Evolutionary conservation across 2,329 filamentous ascomycete genomes (phyloP).

Genomic region (Cladophialophora bantiana): DNA sequence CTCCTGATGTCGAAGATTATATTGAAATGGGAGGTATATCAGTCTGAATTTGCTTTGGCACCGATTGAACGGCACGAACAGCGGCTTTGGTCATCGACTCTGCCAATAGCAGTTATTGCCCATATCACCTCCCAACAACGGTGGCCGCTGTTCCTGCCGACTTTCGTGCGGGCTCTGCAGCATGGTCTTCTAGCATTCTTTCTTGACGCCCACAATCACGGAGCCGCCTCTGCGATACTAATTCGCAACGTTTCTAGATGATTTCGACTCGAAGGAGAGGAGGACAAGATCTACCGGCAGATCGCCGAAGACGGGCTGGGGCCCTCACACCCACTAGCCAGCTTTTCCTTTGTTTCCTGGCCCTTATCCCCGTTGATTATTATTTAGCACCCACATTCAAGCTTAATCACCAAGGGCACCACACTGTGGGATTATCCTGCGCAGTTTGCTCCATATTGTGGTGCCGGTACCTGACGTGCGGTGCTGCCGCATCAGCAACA

Average conservation of each 20-base stretch:
- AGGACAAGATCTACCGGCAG: not conserved
- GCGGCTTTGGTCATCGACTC: not conserved
- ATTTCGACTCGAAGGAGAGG: not conserved
- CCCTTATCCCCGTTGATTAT: not conserved
- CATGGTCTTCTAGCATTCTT: not conserved
- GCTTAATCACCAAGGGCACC: not conserved
- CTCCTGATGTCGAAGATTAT: not conserved
- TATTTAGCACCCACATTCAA: no score
- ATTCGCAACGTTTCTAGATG: not conserved
- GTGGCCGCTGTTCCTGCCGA: constrained; percentile 1
- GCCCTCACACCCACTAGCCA: not conserved
- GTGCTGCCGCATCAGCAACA: not conserved
- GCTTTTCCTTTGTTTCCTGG: not conserved
- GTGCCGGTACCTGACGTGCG: not conserved
- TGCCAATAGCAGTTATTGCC: not conserved
- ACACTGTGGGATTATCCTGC: not conserved
- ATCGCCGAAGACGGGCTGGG: not conserved
- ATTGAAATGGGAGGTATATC: not conserved
- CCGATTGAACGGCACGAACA: not conserved
- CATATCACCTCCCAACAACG: not conserved
- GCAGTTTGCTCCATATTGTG: not conserved
- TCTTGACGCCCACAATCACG: not conserved
- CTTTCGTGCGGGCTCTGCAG: not conserved
- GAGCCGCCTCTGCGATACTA: not conserved
- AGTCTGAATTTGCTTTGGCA: not conserved